Evolutionary conservation across 2,329 filamentous ascomycete genomes (phyloP), one percentile per base, ranked within the genome.

Genomic region (Zymoseptoria crescenta): DNA sequence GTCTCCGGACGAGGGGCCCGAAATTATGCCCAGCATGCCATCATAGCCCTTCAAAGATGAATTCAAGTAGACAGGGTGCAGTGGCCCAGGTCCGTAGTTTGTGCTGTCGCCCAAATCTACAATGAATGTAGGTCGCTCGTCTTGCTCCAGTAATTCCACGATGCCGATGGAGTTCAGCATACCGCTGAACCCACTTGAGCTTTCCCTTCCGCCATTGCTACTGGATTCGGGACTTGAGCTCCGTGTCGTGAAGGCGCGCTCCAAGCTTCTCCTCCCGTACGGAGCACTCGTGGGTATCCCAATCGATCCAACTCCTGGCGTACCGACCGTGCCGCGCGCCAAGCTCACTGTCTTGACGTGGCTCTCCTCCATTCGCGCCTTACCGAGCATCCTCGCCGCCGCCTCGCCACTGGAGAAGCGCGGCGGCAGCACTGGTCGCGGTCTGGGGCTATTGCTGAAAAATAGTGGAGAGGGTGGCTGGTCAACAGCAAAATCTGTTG

Each of bases 51-150:
- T 83, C 56, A 93, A 75, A 2, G 87, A 81, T 8, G 80, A 77
- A 69, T 93, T 94, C 29, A 82, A 81, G 70, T 88, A 92, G 0
- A 89, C 65, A 7, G 89, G 79, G 29, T 82, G 79, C 45, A 92
- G 72, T 1, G 78, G 77, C 0, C 80, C 79, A 1, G 80, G 75
- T 21, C 74, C 75, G 51, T 77, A 79, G 65, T 85, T 86, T n/a
- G 75, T 72, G 1, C 78, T 72, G 66, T 87, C 83, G 7, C 78
- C 77, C 55, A 89, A 74, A 67, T 93, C 88, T 35, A 93, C 78
- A 49, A 93, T 81, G 67, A 93, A 90, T 0, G 87, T 89, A 2
- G 88, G 89, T 52, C 89, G 79, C 54, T 87, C 83, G 70, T 94
- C 89, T 64, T 88, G 83, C 68, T 93, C 88, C 49, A 94, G 73